These are phyloP conservation scores for Capronia coronata DNA, from an alignment of 2,329 filamentous ascomycete species.

Conservation along the genomic window DNA sequence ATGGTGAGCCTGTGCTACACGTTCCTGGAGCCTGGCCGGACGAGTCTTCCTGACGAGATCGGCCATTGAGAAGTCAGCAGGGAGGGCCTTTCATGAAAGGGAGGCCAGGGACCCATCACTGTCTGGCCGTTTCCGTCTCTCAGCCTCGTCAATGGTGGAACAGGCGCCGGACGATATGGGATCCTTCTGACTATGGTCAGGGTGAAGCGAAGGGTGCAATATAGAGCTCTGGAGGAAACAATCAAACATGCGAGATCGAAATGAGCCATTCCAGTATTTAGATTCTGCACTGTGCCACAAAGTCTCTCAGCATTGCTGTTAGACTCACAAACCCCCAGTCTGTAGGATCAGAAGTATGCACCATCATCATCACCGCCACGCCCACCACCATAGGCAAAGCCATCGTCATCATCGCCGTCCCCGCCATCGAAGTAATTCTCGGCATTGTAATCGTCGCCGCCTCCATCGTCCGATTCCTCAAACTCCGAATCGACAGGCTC, in stretches of 20 bases:
- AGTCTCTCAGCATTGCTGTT: too few species aligned
- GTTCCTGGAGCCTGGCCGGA: slow-evolving; percentile 9
- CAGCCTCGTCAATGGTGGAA: too few species aligned
- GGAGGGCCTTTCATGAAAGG: too few species aligned
- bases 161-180: too few species aligned
- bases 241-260: too few species aligned
- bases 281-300: too few species aligned
- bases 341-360: slow-evolving; percentile 4
- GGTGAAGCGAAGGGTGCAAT: too few species aligned
- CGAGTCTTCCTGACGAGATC: neutral
- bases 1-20: neutral
- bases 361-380: slow-evolving; percentile 42
- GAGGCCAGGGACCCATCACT: too few species aligned
- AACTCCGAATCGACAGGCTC: slow-evolving; percentile 54
- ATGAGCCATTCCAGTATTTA: too few species aligned
- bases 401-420: slow-evolving; percentile 48
- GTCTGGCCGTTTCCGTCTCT: too few species aligned
- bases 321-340: neutral
- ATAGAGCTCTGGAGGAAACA: too few species aligned
- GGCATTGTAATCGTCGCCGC: slow-evolving; percentile 57
- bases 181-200: too few species aligned
- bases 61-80: neutral
- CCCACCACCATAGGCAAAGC: slow-evolving; percentile 42
- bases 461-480: slow-evolving; percentile 54
- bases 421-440: slow-evolving; percentile 60